Conservation (phyloP, 2,329 filamentous ascomycete genomes). For the Exophiala oligosperma region DNA sequence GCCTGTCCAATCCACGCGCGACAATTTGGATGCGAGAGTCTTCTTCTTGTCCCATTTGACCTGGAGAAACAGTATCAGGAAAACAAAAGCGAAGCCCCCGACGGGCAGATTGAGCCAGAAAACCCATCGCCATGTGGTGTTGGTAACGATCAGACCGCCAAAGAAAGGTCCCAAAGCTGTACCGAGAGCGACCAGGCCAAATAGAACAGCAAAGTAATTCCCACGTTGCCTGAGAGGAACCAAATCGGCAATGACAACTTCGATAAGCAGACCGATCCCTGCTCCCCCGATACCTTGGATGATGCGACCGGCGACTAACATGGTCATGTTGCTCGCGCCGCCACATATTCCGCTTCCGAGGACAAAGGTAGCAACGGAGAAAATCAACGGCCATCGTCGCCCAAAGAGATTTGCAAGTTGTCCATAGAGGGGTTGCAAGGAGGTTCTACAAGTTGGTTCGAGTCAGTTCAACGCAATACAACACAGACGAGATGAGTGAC, state of each 20-base stretch:
- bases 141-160: conserved; percentile 43
- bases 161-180: conserved; percentile 35
- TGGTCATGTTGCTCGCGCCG: conserved; percentile 42
- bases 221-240: conserved; percentile 36
- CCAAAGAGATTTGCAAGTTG: conserved; percentile 56
- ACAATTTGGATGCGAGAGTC: conserved; percentile 33
- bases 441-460: conserved; percentile 32
- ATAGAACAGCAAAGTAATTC: conserved; percentile 35
- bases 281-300: conserved; percentile 56
- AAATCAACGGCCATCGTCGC: conserved; percentile 44
- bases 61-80: conserved; percentile 37
- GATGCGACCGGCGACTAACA: conserved; percentile 38
- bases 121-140: conserved; percentile 24
- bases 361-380: conserved; percentile 48
- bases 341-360: conserved; percentile 57
- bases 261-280: conserved; percentile 46
- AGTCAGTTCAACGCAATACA: conserved; percentile 7
- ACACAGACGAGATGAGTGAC: neutral
- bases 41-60: conserved; percentile 19
- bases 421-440: conserved; percentile 52
- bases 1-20: conserved; percentile 44
- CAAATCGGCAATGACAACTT: conserved; percentile 53
- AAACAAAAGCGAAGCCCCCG: conserved; percentile 23
- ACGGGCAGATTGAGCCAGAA: conserved; percentile 49
- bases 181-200: conserved; percentile 33